These are phyloP conservation scores for Ustilago cynodontis DNA, from an alignment of 1,284 basidiomycete species.

Conservation along the genomic window DNA sequence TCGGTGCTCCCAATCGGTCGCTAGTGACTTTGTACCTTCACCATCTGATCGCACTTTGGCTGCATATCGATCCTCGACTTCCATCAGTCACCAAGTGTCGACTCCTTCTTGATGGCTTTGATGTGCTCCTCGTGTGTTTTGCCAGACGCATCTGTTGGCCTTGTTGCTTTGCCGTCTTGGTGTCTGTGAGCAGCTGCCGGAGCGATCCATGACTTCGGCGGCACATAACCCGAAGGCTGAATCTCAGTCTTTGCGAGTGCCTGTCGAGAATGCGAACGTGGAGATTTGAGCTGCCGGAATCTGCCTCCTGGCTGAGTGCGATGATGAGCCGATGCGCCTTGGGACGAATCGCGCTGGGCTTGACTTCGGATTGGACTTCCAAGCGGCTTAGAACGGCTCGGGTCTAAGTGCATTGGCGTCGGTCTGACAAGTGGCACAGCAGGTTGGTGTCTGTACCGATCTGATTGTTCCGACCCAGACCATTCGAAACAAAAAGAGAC, in stretches of 20 bases:
- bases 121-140: not conserved
- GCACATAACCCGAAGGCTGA: not conserved
- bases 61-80: not conserved
- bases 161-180: not conserved
- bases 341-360: not conserved
- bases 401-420: not conserved
- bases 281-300: not conserved
- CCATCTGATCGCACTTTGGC: not conserved
- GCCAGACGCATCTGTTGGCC: not conserved
- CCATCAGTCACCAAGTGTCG: constrained; percentile 16
- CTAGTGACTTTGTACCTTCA: constrained; percentile 9
- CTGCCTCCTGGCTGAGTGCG: not conserved
- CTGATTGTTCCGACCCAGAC: not conserved
- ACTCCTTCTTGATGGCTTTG: constrained; percentile 1
- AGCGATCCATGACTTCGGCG: not conserved
- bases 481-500: not conserved
- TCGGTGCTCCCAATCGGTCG: not conserved
- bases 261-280: not conserved
- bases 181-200: not conserved
- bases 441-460: not conserved
- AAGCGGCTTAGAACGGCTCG: not conserved
- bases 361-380: not conserved
- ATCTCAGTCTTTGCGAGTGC: not conserved
- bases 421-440: not conserved
- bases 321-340: not conserved